These are phyloP conservation scores for Tolypocladium cylindrosporum DNA, from an alignment of 2,329 filamentous ascomycete species.

Conservation along the genomic window DNA sequence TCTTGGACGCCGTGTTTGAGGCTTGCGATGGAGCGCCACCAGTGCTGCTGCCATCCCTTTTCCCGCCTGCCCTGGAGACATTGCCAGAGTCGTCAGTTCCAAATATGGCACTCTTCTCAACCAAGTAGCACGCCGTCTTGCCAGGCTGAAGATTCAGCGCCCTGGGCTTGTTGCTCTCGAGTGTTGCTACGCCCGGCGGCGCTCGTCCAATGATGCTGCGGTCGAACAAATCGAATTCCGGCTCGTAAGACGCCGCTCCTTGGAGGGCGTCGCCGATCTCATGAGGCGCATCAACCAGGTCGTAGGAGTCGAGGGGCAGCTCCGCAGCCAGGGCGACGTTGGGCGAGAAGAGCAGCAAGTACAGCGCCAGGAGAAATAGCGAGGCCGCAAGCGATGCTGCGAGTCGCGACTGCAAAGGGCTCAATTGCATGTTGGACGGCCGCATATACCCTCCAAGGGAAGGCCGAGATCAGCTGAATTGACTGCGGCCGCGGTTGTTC, in stretches of 20 bases:
- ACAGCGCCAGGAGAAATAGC: constrained; percentile 48
- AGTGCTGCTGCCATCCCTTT: constrained; percentile 7
- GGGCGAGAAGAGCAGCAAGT: constrained; percentile 48
- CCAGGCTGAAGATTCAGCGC: constrained; percentile 53
- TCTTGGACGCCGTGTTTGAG: constrained; percentile 15
- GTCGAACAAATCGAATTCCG: constrained; percentile 51
- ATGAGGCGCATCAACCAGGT: neutral
- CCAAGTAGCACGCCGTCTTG: constrained; percentile 36
- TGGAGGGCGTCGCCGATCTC: constrained; percentile 9
- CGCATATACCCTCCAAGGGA: constrained; percentile 30
- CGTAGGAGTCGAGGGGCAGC: constrained; percentile 10
- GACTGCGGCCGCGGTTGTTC: neutral
- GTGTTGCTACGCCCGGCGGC: constrained; percentile 36
- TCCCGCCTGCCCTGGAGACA: constrained; percentile 1
- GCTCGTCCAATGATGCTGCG: constrained; percentile 54
- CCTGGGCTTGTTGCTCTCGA: constrained; percentile 55
- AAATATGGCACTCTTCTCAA: constrained; percentile 19
- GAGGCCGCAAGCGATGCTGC: constrained; percentile 55
- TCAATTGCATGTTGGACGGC: constrained; percentile 44
- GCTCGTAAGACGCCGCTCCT: constrained; percentile 36
- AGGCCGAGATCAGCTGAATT: constrained; percentile 2
- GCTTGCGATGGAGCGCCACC: neutral
- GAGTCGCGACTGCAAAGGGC: constrained; percentile 62
- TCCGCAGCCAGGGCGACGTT: constrained; percentile 55
- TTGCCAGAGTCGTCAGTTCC: constrained; percentile 9